Conservation (phyloP, 768 basidiomycete genomes). For the Naganishia onofrii region DNA sequence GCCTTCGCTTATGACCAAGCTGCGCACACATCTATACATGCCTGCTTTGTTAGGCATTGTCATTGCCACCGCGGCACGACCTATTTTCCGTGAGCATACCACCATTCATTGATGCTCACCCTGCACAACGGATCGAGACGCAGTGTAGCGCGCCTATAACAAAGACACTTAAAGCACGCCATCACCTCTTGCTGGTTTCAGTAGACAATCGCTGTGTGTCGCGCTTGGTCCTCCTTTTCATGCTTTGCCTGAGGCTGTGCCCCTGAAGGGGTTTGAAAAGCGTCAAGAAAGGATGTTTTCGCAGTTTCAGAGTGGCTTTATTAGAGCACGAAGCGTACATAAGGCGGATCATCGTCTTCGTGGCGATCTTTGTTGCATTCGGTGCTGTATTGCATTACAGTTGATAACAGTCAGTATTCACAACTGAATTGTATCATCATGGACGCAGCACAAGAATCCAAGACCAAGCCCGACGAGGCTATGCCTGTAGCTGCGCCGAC, state of each 20-base stretch:
- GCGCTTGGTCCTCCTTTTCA: neutral
- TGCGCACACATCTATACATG: too few relatives aligned
- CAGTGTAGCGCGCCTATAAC: neutral
- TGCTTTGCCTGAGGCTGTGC: neutral
- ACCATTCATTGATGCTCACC: too few relatives aligned
- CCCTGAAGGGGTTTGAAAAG: neutral
- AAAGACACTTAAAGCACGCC: neutral
- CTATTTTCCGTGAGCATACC: too few relatives aligned
- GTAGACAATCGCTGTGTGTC: neutral
- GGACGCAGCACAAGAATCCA: constrained; percentile 1
- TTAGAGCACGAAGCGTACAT: neutral
- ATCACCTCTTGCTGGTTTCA: neutral
- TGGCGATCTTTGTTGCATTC: neutral
- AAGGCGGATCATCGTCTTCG: neutral
- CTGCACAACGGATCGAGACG: too few relatives aligned
- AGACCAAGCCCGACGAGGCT: neutral
- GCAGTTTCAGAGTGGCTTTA: neutral
- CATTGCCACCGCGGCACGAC: too few relatives aligned
- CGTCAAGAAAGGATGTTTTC: neutral
- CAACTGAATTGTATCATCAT: neutral
- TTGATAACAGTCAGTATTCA: neutral
- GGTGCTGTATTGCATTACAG: neutral
- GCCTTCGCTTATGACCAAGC: too few relatives aligned
- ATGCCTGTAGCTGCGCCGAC: neutral
- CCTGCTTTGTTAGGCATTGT: too few relatives aligned